phyloP scores from a whole-genome alignment of 495 filamentous ascomycete species.

The Terfezia claveryi region DNA sequence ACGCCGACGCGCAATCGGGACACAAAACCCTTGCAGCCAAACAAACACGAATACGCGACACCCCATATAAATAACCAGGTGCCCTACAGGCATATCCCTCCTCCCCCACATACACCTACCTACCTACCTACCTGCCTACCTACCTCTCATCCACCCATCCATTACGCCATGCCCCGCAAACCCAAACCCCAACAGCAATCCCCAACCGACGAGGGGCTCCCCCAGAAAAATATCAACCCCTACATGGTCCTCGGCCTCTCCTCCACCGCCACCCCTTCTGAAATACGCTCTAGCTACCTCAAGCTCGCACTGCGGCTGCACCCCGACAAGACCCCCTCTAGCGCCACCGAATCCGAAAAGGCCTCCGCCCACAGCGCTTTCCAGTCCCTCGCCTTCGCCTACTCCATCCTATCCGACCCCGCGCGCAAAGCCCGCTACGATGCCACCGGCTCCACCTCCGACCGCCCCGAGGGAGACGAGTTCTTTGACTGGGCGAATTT shows the following conservation, averaged over 20 bases:
- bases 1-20: too few relatives aligned
- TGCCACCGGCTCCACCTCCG: conserved; percentile 62
- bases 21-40: too few relatives aligned
- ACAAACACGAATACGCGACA: too few relatives aligned
- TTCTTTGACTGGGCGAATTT: conserved; percentile 71
- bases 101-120: background rate
- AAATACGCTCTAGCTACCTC: conserved; percentile 72
- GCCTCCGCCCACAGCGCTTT: conserved; percentile 53
- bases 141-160: background rate
- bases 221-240: conserved; percentile 48
- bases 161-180: background rate
- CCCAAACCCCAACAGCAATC: conserved; percentile 18
- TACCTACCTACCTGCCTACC: background rate
- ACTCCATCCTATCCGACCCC: conserved; percentile 70
- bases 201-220: conserved; percentile 33
- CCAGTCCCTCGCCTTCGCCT: conserved; percentile 79
- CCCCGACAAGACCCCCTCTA: conserved; percentile 70
- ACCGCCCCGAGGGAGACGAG: conserved; percentile 15
- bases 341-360: conserved; percentile 34
- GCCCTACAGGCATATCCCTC: too few relatives aligned
- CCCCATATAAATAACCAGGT: too few relatives aligned
- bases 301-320: conserved; percentile 77
- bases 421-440: conserved; percentile 66
- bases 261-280: conserved; percentile 37
- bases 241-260: conserved; percentile 60